Percentiles rank a stretch among this genome's conserved stretches.
These are phyloP conservation scores for Aspergillus persii DNA, from an alignment of 2,329 filamentous ascomycete species.

Conservation along the genomic window DNA sequence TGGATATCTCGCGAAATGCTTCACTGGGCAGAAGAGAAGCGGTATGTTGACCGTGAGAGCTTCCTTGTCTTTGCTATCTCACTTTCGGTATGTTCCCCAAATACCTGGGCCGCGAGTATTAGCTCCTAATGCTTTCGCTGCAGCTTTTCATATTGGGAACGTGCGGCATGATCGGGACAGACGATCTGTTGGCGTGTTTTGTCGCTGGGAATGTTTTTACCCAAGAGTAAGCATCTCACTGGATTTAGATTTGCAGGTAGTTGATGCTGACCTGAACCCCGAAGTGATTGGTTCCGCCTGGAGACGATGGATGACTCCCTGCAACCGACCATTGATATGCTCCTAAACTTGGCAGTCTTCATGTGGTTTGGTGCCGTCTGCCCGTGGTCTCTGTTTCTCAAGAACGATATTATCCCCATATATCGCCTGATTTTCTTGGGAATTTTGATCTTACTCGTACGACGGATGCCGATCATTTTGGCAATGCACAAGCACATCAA, in stretches of 20 bases:
- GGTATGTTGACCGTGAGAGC: slow-evolving; percentile 81
- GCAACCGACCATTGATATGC: slow-evolving; percentile 93
- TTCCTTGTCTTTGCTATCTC: slow-evolving; percentile 85
- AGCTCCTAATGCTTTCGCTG: slow-evolving; percentile 9
- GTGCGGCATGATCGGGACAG: slow-evolving; percentile 80
- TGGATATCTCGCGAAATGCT: slow-evolving; percentile 79
- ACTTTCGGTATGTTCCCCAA: slow-evolving; percentile 59
- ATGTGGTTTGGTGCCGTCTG: slow-evolving; percentile 87
- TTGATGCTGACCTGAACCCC: slow-evolving; percentile 14
- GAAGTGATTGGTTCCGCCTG: slow-evolving; percentile 79
- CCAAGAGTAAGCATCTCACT: slow-evolving; percentile 61
- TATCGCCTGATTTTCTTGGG: slow-evolving; percentile 72
- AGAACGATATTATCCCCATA: slow-evolving; percentile 68
- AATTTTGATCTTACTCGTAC: slow-evolving; percentile 71
- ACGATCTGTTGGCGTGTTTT: slow-evolving; percentile 89
- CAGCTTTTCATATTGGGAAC: slow-evolving; percentile 81
- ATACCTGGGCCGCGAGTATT: neutral
- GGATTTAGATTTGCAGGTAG: neutral
- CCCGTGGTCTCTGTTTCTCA: slow-evolving; percentile 71
- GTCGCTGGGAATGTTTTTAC: slow-evolving; percentile 89
- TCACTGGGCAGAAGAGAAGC: slow-evolving; percentile 77
- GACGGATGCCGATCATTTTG: slow-evolving; percentile 74
- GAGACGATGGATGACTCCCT: slow-evolving; percentile 87
- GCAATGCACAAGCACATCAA: slow-evolving; percentile 71
- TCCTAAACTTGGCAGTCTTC: slow-evolving; percentile 84